phyloP scores from a whole-genome alignment of 2,329 filamentous ascomycete species.

The Talaromyces marneffei region DNA sequence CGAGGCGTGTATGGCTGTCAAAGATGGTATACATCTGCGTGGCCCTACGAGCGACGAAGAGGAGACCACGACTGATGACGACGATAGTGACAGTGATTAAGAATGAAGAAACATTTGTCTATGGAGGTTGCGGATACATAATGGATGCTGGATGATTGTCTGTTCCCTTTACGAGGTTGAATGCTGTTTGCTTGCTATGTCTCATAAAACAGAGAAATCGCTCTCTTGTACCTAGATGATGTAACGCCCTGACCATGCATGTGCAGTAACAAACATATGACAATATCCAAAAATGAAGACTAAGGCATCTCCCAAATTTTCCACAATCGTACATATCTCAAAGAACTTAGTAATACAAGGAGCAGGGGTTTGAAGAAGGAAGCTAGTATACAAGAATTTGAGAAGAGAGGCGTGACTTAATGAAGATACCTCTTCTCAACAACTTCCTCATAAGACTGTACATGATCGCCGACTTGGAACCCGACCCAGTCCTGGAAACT shows the following conservation, averaged over 20 bases:
- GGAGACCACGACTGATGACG: background rate
- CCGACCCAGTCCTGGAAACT: slow-evolving; percentile 74
- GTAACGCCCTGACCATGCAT: slow-evolving; percentile 9
- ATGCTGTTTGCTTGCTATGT: background rate
- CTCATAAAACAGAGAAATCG: background rate
- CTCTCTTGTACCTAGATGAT: slow-evolving; percentile 1
- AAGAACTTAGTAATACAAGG: background rate
- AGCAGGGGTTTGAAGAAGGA: background rate
- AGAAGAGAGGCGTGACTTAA: slow-evolving; percentile 7
- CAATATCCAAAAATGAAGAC: background rate
- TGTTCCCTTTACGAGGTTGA: no score
- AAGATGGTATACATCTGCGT: background rate
- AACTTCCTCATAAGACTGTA: slow-evolving; percentile 81
- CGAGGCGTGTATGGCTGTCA: background rate
- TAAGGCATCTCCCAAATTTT: background rate
- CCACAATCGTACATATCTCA: background rate
- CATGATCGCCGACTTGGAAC: slow-evolving; percentile 72
- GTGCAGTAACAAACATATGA: slow-evolving; percentile 5
- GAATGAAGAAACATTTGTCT: background rate
- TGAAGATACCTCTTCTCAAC: slow-evolving; percentile 59
- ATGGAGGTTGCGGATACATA: background rate
- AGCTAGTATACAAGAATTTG: background rate
- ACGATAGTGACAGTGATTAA: slow-evolving; percentile 2
- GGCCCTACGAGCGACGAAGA: slow-evolving; percentile 7
- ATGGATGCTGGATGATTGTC: background rate